Base-by-base conservation (phyloP, 2,329 filamentous ascomycete genomes). In the Tothia fuscella region DNA sequence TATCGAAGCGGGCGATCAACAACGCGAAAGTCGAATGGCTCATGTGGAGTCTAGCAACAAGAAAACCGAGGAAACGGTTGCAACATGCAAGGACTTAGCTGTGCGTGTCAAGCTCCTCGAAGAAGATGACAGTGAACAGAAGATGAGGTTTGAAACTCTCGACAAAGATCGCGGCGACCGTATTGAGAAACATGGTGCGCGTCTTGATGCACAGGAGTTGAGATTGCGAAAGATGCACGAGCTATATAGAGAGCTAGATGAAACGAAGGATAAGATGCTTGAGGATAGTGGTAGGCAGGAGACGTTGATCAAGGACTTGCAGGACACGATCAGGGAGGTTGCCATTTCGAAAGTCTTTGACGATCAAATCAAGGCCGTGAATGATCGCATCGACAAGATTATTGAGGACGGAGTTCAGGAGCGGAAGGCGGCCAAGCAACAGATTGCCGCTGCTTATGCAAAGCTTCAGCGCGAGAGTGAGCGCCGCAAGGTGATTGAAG, bases 1-100 rank as follows among this genome's bases (percentile, higher is more conserved):
- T 7, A 52, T 65, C n/a, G 60, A 64, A 28, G 33, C 19, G 20
- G 32, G 22, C 7, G 21, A 38, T 13, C 12, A 14, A 31, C 29
- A 10, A 16, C 25, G 29, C 2, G 28, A n/a, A 14, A 20, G 24
- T 6, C 38, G 38, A 13, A 40, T 40, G 10, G n/a, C 19, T 9
- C 10, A 22, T 17, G 13, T 19, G 10, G 38, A 40, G 31, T 29
- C 20, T 6, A 10, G 13, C n/a, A 19, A n/a, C 13, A n/a, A 32
- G 20, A 19, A 31, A 5, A 30, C 38, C 14, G 29, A 9, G 17
- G 22, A 31, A n/a, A 3, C 14, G n/a, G 22, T 40, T 28, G 13
- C 20, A n/a, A 21, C 24, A 6, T n/a, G 29, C 2, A 17, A 37
- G 17, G 35, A 26, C 10, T 25, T 37, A 10, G 28, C 9, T 10